Conservation (phyloP, 306 rosid species). For the Begonia loranthoides region DNA sequence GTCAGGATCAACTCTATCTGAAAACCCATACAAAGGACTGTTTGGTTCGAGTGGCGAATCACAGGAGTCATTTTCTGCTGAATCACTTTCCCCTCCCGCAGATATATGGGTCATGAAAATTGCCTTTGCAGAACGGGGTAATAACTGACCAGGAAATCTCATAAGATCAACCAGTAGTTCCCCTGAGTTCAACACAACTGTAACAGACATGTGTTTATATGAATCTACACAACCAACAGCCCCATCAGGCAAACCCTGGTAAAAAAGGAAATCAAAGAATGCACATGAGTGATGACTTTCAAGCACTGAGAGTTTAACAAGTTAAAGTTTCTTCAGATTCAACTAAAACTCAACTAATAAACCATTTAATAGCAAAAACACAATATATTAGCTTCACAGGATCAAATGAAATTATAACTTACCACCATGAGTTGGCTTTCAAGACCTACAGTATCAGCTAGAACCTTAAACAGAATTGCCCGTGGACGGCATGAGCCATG, state of each 20-base stretch:
- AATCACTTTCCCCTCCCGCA: slow-evolving; percentile 97
- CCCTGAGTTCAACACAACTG: slow-evolving; percentile 66
- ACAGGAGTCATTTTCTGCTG: slow-evolving; percentile 99
- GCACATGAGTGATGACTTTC: not conserved
- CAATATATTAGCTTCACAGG: not conserved
- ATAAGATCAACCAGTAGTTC: slow-evolving; percentile 90
- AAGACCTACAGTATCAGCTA: slow-evolving; percentile 95
- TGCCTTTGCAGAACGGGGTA: slow-evolving; percentile 73
- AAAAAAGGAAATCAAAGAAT: slow-evolving; percentile 9
- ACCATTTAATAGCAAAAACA: not conserved
- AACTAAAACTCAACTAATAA: not conserved
- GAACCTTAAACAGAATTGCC: slow-evolving; percentile 83
- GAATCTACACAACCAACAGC: slow-evolving; percentile 63
- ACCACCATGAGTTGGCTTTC: slow-evolving; percentile 91
- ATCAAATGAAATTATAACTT: slow-evolving; percentile 29
- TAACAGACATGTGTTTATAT: slow-evolving; percentile 80
- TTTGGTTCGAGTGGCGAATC: slow-evolving; percentile 99
- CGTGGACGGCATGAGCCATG: slow-evolving; percentile 94
- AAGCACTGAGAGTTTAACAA: slow-evolving; percentile 4
- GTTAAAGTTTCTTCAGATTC: not conserved
- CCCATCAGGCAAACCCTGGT: slow-evolving; percentile 92
- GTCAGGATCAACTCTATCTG: slow-evolving; percentile 67
- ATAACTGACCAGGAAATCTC: slow-evolving; percentile 90
- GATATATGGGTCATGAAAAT: slow-evolving; percentile 83
- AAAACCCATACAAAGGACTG: slow-evolving; percentile 84